Base-by-base conservation (phyloP, 2,329 filamentous ascomycete species). In the Claviceps pusilla region DNA sequence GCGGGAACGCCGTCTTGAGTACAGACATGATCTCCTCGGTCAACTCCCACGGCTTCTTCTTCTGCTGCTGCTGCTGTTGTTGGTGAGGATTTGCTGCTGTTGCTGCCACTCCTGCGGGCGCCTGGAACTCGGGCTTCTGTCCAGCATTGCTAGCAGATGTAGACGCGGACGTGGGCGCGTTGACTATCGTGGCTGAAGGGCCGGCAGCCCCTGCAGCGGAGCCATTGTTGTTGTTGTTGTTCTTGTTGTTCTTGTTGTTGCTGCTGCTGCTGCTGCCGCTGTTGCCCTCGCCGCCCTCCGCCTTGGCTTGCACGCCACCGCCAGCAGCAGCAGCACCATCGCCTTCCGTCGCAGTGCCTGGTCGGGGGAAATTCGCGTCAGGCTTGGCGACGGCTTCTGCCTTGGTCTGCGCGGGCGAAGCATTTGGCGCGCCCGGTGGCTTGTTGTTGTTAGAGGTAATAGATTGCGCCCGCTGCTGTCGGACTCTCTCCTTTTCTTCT, bases 1-100 rank as follows among this genome's bases (percentile, higher is more conserved):
- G 77, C 29, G 93, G 93, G 75, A 97, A 98, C 0, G 91, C 90
- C 7, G 93, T 97, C 76, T 98, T 97, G 53, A 98, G 82, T 35
- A 89, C 87, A 39, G 89, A 87, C 78, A 95, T 89, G 57, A 98
- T 89, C 66, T 97, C 90, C 61, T 98, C 93, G 0, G 89, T 91
- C 62, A 94, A 84, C 66, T 98, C 93, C 93, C 93, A 97, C 0
- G 94, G 89, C 59, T 87, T 88, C 71, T 88, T 90, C 72, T 83
- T 80, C 59, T 77, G 74, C 31, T 63, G 63, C 39, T 24, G 90
- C 72, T 83, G 80, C 59, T 77, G 74, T 29, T 63, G 63, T 14
- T 41, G 39, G 5, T 41, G 39, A 16, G 14, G n/a, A 28, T 50
- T 48, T n/a, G 54, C 12, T 6, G 24, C 24, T 24, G 24, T 24